Percentiles rank a stretch among this genome's conserved stretches.
Conservation (phyloP, 495 filamentous ascomycete genomes). For the Annulohypoxylon maeteangense region DNA sequence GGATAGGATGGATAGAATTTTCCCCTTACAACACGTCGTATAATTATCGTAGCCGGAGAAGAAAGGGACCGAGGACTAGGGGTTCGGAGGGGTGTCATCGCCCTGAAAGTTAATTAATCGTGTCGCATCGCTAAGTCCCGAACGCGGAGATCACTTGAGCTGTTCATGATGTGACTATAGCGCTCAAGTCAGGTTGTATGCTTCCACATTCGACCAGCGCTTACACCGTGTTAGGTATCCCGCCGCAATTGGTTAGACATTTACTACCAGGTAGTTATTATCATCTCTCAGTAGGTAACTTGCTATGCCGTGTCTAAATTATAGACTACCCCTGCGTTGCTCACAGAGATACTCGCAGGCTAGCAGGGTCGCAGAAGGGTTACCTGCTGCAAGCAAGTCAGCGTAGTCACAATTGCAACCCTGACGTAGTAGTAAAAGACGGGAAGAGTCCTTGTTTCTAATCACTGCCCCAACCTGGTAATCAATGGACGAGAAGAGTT, state of each 20-base stretch:
- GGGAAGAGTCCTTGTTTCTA: constrained; percentile 32
- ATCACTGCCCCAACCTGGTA: constrained; percentile 37
- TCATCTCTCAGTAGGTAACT: constrained; percentile 15
- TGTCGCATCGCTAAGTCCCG: constrained; percentile 44
- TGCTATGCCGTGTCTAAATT: constrained; percentile 28
- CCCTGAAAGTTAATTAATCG: constrained; percentile 45
- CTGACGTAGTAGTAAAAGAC: constrained; percentile 29
- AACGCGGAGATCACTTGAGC: constrained; percentile 46
- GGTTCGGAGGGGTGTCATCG: constrained; percentile 34
- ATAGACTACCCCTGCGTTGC: constrained; percentile 33
- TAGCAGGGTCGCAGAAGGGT: constrained; percentile 6
- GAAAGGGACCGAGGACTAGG: constrained; percentile 24
- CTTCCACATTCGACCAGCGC: constrained; percentile 14
- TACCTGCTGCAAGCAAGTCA: constrained; percentile 41
- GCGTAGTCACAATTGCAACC: constrained; percentile 41
- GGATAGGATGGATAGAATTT: constrained; percentile 13
- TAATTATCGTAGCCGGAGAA: constrained; percentile 17
- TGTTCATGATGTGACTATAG: constrained; percentile 41
- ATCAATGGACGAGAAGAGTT: constrained; percentile 35
- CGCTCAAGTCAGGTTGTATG: constrained; percentile 29
- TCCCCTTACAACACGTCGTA: constrained; percentile 26
- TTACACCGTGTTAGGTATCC: constrained; percentile 33
- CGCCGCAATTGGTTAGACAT: constrained; percentile 29
- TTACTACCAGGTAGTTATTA: too few relatives aligned
- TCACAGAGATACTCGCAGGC: constrained; percentile 9